Evolutionary conservation across 257 asterid species (phyloP).

Genomic region (Rehmannia glutinosa): DNA sequence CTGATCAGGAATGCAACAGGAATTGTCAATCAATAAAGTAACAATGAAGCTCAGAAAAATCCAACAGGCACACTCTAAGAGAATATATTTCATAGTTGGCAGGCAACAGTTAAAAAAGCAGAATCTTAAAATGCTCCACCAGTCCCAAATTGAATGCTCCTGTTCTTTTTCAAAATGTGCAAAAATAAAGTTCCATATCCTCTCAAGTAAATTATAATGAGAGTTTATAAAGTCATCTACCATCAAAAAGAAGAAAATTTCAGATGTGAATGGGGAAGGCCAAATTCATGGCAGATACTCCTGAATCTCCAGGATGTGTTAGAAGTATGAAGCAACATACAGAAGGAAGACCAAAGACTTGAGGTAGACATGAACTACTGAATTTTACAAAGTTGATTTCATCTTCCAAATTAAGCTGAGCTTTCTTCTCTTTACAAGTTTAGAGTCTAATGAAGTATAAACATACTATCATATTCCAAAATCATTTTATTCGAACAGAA

Average conservation of each 20-base stretch:
- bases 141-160: background rate
- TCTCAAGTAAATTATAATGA: background rate
- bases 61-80: background rate
- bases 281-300: background rate
- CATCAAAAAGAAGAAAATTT: no score
- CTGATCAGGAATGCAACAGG: constrained; percentile 40
- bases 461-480: background rate
- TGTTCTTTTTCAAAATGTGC: background rate
- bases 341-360: background rate
- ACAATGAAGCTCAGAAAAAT: background rate
- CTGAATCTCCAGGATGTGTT: background rate
- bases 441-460: background rate
- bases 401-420: background rate
- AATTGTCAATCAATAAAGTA: background rate
- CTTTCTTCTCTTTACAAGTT: background rate
- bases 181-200: background rate
- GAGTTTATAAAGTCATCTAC: background rate
- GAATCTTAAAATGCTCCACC: background rate
- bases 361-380: background rate
- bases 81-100: constrained; percentile 2
- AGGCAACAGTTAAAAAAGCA: background rate
- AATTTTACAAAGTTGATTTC: background rate
- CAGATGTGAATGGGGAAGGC: background rate
- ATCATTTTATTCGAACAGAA: background rate
- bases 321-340: background rate